Percentiles rank a stretch among this genome's conserved stretches.
Conservation (phyloP, 495 filamentous ascomycete species). For the Lophium mytilinum region DNA sequence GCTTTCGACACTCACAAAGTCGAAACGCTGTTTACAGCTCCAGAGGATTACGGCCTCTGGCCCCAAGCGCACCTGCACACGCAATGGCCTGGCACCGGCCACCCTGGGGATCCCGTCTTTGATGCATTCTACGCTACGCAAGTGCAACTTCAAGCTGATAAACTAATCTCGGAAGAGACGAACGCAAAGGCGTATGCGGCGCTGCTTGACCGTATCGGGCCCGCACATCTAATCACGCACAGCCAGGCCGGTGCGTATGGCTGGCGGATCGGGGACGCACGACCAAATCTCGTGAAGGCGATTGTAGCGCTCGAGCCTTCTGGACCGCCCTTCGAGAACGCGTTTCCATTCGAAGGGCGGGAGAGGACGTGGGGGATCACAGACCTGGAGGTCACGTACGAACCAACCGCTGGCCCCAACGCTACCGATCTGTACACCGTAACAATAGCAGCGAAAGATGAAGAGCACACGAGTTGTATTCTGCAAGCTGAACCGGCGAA, state of each 20-base stretch:
- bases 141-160: slow-evolving; percentile 27
- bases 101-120: slow-evolving; percentile 39
- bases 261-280: slow-evolving; percentile 29
- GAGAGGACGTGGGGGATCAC: slow-evolving; percentile 30
- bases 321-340: slow-evolving; percentile 11
- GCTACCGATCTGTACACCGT: slow-evolving; percentile 28
- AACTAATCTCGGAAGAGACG: slow-evolving; percentile 14
- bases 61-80: slow-evolving; percentile 41
- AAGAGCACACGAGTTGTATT: slow-evolving; percentile 29
- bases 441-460: slow-evolving; percentile 23
- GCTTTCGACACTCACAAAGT: slow-evolving; percentile 33
- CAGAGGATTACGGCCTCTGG: slow-evolving; percentile 33
- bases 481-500: slow-evolving; percentile 44
- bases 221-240: slow-evolving; percentile 30
- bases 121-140: slow-evolving; percentile 37
- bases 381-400: slow-evolving; percentile 35
- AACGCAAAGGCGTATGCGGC: slow-evolving; percentile 25
- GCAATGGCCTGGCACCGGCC: slow-evolving; percentile 43
- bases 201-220: slow-evolving; percentile 32
- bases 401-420: slow-evolving; percentile 33
- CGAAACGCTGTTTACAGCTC: slow-evolving; percentile 37
- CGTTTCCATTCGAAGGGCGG: background rate
- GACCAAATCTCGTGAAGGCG: slow-evolving; percentile 13
- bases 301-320: slow-evolving; percentile 13
- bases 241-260: slow-evolving; percentile 30